Evolutionary conservation across 1,139 yeast species (phyloP).

Genomic region (Waltiozyma solani): DNA sequence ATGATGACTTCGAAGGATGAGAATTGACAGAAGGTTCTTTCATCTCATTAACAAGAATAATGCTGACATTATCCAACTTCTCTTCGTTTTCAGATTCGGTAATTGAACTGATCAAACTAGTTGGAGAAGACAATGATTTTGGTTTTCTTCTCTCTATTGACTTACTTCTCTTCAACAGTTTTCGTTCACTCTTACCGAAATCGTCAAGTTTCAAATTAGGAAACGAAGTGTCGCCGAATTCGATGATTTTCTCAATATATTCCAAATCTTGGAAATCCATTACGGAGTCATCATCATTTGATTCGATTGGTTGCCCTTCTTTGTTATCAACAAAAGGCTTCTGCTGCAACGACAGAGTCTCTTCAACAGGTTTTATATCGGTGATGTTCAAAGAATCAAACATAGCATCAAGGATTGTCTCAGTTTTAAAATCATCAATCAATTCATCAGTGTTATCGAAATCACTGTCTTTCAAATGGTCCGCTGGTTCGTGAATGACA

Average conservation of each 20-base stretch:
- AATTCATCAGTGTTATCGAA: background rate
- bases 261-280: constrained; percentile 17
- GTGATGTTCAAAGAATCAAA: constrained; percentile 2
- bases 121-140: constrained; percentile 14
- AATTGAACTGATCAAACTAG: constrained; percentile 1
- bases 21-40: background rate
- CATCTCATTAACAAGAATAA: background rate
- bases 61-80: background rate
- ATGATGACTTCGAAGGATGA: background rate
- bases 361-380: background rate
- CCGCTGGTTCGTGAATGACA: background rate
- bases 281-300: constrained; percentile 6
- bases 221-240: constrained; percentile 20
- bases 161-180: constrained; percentile 16
- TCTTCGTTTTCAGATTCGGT: background rate
- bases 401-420: constrained; percentile 4
- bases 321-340: background rate
- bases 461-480: background rate
- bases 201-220: constrained; percentile 18
- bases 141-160: constrained; percentile 19
- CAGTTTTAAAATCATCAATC: constrained; percentile 3
- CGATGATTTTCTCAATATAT: constrained; percentile 18
- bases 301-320: background rate
- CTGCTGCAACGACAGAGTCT: too few relatives aligned
- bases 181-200: constrained; percentile 17